A percentile compares a stretch with the other conserved stretches of the same genome.
phyloP scores from a whole-genome alignment of 345 rosid species.

The Linum usitatissimum region DNA sequence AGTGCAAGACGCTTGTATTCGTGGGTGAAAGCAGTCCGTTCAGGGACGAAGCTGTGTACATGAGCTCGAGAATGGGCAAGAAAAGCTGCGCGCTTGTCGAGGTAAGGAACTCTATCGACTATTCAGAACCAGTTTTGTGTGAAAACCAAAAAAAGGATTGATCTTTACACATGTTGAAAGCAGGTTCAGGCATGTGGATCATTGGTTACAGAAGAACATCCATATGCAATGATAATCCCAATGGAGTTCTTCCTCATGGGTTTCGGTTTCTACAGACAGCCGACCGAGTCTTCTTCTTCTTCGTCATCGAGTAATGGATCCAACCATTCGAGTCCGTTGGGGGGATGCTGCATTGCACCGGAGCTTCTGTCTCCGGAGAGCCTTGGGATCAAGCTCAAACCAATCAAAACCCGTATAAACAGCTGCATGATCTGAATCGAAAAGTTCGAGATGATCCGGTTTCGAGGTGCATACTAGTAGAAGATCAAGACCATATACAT shows the following conservation, averaged over 20 bases:
- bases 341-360: constrained; percentile 36
- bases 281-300: constrained; percentile 15
- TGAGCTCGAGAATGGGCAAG: constrained; percentile 39
- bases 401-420: constrained; percentile 33
- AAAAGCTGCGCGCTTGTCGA: constrained; percentile 42
- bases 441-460: neutral
- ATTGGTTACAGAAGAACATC: constrained; percentile 57
- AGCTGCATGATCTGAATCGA: neutral
- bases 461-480: neutral
- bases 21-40: constrained; percentile 54
- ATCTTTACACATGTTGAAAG: neutral
- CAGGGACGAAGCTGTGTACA: constrained; percentile 35
- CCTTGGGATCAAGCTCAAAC: constrained; percentile 57
- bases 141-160: too few species aligned
- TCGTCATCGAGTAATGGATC: constrained; percentile 27
- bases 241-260: constrained; percentile 48
- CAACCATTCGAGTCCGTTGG: constrained; percentile 30
- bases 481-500: neutral
- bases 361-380: constrained; percentile 56
- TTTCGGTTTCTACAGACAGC: constrained; percentile 35
- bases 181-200: constrained; percentile 63
- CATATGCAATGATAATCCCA: constrained; percentile 55
- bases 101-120: constrained; percentile 18
- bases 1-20: constrained; percentile 43
- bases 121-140: too few species aligned